Base-by-base conservation (phyloP, 208 protist genomes). In the Leishmania amazonensis region DNA sequence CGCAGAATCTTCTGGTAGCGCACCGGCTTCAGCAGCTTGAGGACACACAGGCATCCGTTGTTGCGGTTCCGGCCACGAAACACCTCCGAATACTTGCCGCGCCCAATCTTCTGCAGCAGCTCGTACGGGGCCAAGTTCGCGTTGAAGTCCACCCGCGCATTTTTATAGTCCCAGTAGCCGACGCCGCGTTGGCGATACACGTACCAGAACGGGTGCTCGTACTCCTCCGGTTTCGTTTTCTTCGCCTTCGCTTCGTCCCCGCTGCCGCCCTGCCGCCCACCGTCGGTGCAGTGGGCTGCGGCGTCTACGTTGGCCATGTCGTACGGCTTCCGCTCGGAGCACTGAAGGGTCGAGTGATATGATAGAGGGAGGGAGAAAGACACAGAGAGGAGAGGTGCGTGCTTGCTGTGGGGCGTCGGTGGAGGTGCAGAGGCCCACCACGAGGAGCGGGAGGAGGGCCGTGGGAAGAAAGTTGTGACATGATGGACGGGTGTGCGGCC, bases 41-140 rank as follows among this genome's bases (percentile, higher is more conserved):
- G 95, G 9, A 99, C 98, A 81, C 99, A 99, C 13, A 95, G 81
- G 42, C 94, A 90, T 53, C 95, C 94, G 53, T 97, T 99, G 64
- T 87, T 85, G 49, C 88, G 87, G 81, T 99, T 98, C 6, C 97
- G 89, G 1, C 97, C 98, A 65, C 99, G 92, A 89, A 99, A 99
- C 3, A 99, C 99, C 89, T 99, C 99, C 64, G 95, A 99, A 93
- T 99, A 99, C 94, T 99, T 99, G 51, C 98, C 98, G 19, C 94
- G 91, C 9, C 99, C 99, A 51, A 99, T 94, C 85, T 99, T 99
- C 70, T 96, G 90, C 21, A 97, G 80, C 17, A 99, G 91, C 84
- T 99, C 97, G 89, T 99, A 99, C 45, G 99, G 93, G 35, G 99
- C 98, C 75, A 92, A 82, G 74, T 91, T 94, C 81, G 87, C 88